Base-by-base conservation (phyloP, 768 basidiomycete genomes). In the Suillus spraguei region DNA sequence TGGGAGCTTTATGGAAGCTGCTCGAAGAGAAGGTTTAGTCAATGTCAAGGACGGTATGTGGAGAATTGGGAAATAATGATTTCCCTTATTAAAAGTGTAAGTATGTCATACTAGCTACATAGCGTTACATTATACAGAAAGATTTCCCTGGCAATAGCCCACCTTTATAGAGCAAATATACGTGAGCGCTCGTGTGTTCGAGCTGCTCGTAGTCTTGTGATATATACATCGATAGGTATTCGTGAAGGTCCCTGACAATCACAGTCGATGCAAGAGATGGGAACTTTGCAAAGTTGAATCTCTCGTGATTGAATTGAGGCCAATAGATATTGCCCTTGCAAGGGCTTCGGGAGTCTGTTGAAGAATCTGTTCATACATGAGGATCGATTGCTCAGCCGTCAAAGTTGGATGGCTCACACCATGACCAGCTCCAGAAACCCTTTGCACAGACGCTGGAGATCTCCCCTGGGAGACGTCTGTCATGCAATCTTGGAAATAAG, bases 1-100 rank as follows among this genome's bases (percentile, higher is more conserved):
- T 5, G 85, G 79, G 3, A 78, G 72, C 44, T 94, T 97, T 68
- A 85, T 97, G 85, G 90, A 95, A 69, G 88, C 89, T 32, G 89
- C 93, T 44, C 82, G 86, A 65, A 79, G 87, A 62, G 92, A 96
- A 70, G 92, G 90, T 0, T 76, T 92, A 20, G 88, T 97, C 32
- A 81, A 82, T 0, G 83, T 83, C 46, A 83, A 83, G 61, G 89
- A 91, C 64, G 91, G 91, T 1, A 76, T 87, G 71, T 94, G 91
- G 92, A 88, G 76, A 70, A 69, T 89, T 54, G 72, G 74, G 5
- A 65, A 63, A 38, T 67, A 58, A 61, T 17, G 17, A 33, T 42
- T 24, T 49, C 7, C 9, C 28, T 44, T 8, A 46, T 32, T 10
- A 16, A 22, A 16, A 41, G 36, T 17, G n/a, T 52, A 58, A 60